Evolutionary conservation across 176 grass and related monocot species (phyloP).

Genomic region (Avena sativa): DNA sequence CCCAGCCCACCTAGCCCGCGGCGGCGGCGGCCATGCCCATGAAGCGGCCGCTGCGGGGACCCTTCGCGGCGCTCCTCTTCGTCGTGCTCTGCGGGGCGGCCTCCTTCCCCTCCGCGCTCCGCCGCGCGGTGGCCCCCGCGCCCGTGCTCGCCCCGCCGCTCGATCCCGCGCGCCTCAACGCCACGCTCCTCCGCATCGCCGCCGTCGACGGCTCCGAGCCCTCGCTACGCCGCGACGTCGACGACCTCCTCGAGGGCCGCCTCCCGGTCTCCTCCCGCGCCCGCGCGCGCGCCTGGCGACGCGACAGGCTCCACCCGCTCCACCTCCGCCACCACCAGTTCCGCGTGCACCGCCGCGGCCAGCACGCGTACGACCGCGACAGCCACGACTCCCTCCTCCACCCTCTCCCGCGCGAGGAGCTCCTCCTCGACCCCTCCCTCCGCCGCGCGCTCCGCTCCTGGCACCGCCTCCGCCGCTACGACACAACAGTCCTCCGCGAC

Average conservation of each 20-base stretch:
- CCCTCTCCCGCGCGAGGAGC: slow-evolving; percentile 50
- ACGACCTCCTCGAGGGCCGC: slow-evolving; percentile 72
- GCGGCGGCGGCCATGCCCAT: slow-evolving; percentile 36
- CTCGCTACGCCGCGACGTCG: slow-evolving; percentile 63
- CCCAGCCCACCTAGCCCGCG: slow-evolving; percentile 39
- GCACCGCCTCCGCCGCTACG: slow-evolving; percentile 73
- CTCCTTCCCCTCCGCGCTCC: slow-evolving; percentile 44
- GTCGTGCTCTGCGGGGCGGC: slow-evolving; percentile 50
- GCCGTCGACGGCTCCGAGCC: slow-evolving; percentile 56
- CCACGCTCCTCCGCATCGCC: slow-evolving; percentile 76
- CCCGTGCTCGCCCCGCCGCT: neutral
- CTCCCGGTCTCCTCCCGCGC: slow-evolving; percentile 46
- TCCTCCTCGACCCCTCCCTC: slow-evolving; percentile 50
- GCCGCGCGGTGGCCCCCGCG: neutral
- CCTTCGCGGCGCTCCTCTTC: slow-evolving; percentile 58
- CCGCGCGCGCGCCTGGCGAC: slow-evolving; percentile 47
- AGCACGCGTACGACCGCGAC: neutral
- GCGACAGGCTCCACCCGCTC: slow-evolving; percentile 52
- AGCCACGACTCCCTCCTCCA: slow-evolving; percentile 43
- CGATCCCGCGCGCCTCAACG: slow-evolving; percentile 54
- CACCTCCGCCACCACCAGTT: slow-evolving; percentile 49
- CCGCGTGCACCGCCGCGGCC: slow-evolving; percentile 46
- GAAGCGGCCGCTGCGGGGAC: slow-evolving; percentile 61
- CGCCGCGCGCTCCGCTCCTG: slow-evolving; percentile 64
- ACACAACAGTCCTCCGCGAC: slow-evolving; percentile 61